A percentile compares a stretch with the other conserved stretches of the same genome.
Conservation (phyloP, 2,329 filamentous ascomycete species). For the Xylaria sp. region DNA sequence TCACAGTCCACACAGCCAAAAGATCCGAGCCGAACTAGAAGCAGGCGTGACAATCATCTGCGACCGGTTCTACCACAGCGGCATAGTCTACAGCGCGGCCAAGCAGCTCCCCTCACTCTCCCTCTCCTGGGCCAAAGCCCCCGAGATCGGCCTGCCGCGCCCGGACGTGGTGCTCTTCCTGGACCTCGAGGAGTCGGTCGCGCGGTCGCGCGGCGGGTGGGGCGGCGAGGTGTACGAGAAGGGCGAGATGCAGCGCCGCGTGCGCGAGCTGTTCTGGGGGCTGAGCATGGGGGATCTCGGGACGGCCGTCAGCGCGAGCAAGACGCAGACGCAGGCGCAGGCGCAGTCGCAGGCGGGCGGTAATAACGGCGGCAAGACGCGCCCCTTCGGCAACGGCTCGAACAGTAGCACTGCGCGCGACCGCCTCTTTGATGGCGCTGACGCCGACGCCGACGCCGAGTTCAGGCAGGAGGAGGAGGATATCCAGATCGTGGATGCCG, state of each 20-base stretch:
- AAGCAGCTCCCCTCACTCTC: constrained; percentile 75
- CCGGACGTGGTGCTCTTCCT: constrained; percentile 90
- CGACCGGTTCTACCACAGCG: constrained; percentile 95
- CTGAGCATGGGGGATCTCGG: constrained; percentile 55
- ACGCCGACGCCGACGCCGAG: constrained; percentile 30
- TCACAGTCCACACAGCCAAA: constrained; percentile 46
- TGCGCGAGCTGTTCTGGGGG: constrained; percentile 74
- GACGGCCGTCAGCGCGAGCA: constrained; percentile 31
- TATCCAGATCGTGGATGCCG: constrained; percentile 60
- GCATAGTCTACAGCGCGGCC: constrained; percentile 89
- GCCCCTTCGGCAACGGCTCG: constrained; percentile 25
- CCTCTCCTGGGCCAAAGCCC: constrained; percentile 80
- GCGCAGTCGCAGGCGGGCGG: too few species aligned
- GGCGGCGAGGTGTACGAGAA: constrained; percentile 90
- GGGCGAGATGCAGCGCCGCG: constrained; percentile 78
- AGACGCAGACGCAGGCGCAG: too few species aligned
- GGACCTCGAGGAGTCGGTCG: constrained; percentile 75
- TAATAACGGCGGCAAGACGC: constrained; percentile 13
- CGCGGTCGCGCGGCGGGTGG: constrained; percentile 80
- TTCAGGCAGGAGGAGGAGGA: constrained; percentile 59
- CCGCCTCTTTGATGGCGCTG: constrained; percentile 19
- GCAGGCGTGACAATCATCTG: constrained; percentile 78
- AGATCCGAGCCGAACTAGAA: constrained; percentile 60
- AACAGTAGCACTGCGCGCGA: constrained; percentile 19
- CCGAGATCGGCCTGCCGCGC: constrained; percentile 83